Base-by-base conservation (phyloP, 2,329 filamentous ascomycete species). In the Mycocentrospora acerina region DNA sequence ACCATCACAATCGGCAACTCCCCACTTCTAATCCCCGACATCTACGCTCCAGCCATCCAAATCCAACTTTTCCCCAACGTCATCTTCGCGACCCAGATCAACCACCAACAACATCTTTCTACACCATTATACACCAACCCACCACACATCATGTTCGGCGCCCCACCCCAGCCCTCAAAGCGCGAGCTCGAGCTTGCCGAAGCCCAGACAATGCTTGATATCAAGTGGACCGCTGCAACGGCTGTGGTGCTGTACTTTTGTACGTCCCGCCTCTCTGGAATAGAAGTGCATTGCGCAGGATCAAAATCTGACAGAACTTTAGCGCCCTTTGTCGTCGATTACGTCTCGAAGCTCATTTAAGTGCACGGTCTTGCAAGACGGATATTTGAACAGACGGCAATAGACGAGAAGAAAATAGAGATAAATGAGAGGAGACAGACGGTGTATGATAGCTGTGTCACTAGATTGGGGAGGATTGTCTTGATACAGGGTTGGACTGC, bases 221-320 rank as follows among this genome's bases (percentile, higher is more conserved):
- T 91, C 53, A 82, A 86, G 71, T 77, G 76, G 57, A 85, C 85
- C 46, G 63, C 84, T 38, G 77, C 80, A 26, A 81, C 81, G 12
- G 83, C 82, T 48, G 74, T 83, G 26, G 68, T 86, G 33, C 77
- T 93, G 32, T 91, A 91, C 65, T 71, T 93, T 44, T 88, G 88
- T 93, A 81, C 40, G 85, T 29, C 19, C 24, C n/a, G 25, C 6
- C 5, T 3, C 7, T n/a, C 2, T 13, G 18, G n/a, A 7, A 14
- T 7, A 22, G 14, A 25, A 10, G 7, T 9, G 7, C 10, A 12
- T 19, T 16, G 17, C 13, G 22, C 19, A 18, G 18, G 24, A 7
- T 2, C 15, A 11, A 29, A 24, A n/a, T 31, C 42, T 48, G 35
- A 48, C 25, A 13, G 18, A 28, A 5, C 11, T 4, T 22, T 22